Evolutionary conservation across 495 filamentous ascomycete genomes (phyloP).

Genomic region (Aspergillus indologenus): DNA sequence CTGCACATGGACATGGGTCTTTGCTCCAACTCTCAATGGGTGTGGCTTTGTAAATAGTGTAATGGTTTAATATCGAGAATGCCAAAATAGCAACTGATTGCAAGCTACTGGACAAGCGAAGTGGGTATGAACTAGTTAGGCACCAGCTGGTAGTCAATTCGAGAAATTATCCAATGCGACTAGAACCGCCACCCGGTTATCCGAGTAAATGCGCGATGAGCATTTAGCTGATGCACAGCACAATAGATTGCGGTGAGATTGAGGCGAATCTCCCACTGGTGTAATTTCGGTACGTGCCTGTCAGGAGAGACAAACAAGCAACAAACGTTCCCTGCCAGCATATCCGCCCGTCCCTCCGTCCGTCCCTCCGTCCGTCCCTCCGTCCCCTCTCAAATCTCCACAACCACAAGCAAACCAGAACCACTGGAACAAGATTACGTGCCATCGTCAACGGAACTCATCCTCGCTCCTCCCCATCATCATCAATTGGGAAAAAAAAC

Average conservation of each 20-base stretch:
- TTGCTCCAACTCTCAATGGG: not conserved
- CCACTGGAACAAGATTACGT: not conserved
- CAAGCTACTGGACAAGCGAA: not conserved
- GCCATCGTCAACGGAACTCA: not conserved
- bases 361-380: too few relatives aligned
- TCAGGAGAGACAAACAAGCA: not conserved
- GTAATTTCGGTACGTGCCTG: not conserved
- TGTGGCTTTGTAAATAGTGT: slow-evolving; percentile 4
- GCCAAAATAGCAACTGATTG: slow-evolving; percentile 1
- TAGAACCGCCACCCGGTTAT: not conserved
- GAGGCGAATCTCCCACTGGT: not conserved
- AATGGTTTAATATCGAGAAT: slow-evolving; percentile 1
- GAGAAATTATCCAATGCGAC: not conserved
- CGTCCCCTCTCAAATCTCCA: not conserved
- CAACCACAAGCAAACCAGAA: not conserved
- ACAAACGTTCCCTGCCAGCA: too few relatives aligned
- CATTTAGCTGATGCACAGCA: too few relatives aligned
- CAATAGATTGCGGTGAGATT: not conserved
- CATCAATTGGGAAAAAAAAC: too few relatives aligned
- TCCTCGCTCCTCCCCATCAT: not conserved
- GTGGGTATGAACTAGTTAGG: not conserved
- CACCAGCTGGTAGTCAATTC: not conserved
- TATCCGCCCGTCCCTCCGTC: too few relatives aligned
- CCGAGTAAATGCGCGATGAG: not conserved
- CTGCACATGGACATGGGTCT: not conserved